phyloP scores from a whole-genome alignment of 2,329 filamentous ascomycete species.

The Venturia nashicola region DNA sequence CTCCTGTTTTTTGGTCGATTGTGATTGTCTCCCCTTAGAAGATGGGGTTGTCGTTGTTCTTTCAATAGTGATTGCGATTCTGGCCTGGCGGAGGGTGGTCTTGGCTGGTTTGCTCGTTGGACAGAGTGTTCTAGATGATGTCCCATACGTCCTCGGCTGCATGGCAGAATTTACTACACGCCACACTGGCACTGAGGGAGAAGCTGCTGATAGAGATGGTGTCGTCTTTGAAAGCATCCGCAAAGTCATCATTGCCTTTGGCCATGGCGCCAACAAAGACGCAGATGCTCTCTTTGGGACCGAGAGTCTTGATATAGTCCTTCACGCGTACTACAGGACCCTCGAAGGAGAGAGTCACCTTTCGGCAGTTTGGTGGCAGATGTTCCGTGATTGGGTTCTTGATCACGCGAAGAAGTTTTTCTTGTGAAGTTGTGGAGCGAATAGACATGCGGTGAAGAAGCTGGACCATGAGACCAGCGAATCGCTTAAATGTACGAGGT shows the following conservation, averaged over 20 bases:
- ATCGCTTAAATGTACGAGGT: constrained; percentile 96
- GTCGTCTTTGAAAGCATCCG: constrained; percentile 88
- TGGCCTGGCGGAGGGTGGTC: not conserved
- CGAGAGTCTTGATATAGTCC: constrained; percentile 74
- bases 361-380: constrained; percentile 90
- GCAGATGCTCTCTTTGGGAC: constrained; percentile 81
- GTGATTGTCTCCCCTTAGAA: not conserved
- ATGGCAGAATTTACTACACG: constrained; percentile 99
- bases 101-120: not conserved
- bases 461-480: constrained; percentile 97
- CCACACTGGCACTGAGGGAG: constrained; percentile 91
- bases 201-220: constrained; percentile 98
- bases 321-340: constrained; percentile 74
- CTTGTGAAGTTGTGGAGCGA: constrained; percentile 89
- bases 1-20: constrained; percentile 1
- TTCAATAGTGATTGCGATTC: not conserved
- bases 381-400: constrained; percentile 97
- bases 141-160: constrained; percentile 94
- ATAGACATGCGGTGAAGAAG: constrained; percentile 91
- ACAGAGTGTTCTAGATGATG: constrained; percentile 51
- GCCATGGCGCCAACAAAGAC: constrained; percentile 99
- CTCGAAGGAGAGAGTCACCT: constrained; percentile 93
- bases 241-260: constrained; percentile 91
- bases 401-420: constrained; percentile 95
- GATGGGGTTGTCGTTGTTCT: not conserved